These are phyloP conservation scores for Lodderomyces jiufengensis DNA, from an alignment of 1,139 yeast genomes.

Conservation along the genomic window DNA sequence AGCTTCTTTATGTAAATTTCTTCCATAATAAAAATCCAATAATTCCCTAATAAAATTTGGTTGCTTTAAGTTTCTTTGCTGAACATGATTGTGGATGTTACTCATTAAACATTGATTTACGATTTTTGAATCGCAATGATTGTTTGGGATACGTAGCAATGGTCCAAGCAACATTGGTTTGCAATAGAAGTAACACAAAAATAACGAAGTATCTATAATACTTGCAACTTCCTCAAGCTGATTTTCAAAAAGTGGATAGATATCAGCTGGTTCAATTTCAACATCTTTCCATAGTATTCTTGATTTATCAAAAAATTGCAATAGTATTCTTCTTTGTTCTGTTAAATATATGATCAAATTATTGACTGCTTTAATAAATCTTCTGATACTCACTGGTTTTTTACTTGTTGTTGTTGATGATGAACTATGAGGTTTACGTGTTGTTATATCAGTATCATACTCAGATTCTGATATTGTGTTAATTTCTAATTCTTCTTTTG, in stretches of 20 bases:
- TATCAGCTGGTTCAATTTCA: conserved; percentile 36
- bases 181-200: conserved; percentile 65
- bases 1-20: conserved; percentile 64
- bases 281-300: conserved; percentile 45
- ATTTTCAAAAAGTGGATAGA: conserved; percentile 24
- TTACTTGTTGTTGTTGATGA: conserved; percentile 7
- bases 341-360: conserved; percentile 54
- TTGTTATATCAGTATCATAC: conserved; percentile 27
- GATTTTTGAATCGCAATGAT: conserved; percentile 63
- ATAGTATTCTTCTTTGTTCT: conserved; percentile 50
- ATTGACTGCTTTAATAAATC: conserved; percentile 44
- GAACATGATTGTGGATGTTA: conserved; percentile 28
- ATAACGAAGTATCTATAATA: conserved; percentile 74
- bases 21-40: conserved; percentile 72
- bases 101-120: conserved; percentile 54
- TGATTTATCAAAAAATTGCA: conserved; percentile 34
- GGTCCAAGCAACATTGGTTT: conserved; percentile 80
- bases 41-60: conserved; percentile 61
- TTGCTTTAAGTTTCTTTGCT: conserved; percentile 15
- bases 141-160: conserved; percentile 65
- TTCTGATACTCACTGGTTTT: conserved; percentile 17
- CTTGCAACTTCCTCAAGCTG: conserved; percentile 32
- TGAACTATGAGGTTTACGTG: conserved; percentile 9
- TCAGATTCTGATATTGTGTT: conserved; percentile 11
- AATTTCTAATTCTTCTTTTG: conserved; percentile 24